Percentiles rank a stretch among this genome's conserved stretches.
These are phyloP conservation scores for Pseudevernia furfuracea DNA, from an alignment of 495 filamentous ascomycete genomes.

Conservation along the genomic window DNA sequence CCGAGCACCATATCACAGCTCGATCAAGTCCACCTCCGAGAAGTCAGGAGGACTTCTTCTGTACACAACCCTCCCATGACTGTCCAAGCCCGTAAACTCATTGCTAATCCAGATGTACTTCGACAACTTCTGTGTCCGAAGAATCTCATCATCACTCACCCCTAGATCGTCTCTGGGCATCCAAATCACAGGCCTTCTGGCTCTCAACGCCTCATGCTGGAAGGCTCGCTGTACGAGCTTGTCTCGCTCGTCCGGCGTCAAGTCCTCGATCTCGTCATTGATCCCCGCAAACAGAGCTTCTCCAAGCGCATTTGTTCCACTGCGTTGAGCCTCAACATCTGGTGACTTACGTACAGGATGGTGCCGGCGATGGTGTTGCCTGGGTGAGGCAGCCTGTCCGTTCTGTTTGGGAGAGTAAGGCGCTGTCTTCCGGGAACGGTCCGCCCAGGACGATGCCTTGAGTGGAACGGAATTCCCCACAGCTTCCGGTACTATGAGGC, in stretches of 20 bases:
- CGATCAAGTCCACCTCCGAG: slow-evolving; percentile 81
- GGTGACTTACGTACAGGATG: background rate
- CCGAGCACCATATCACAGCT: slow-evolving; percentile 35
- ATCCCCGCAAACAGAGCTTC: slow-evolving; percentile 78
- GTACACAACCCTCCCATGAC: slow-evolving; percentile 79
- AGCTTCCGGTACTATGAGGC: slow-evolving; percentile 18
- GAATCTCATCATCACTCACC: slow-evolving; percentile 84
- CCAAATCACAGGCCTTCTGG: slow-evolving; percentile 84
- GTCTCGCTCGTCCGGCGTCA: slow-evolving; percentile 86
- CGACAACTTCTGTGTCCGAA: slow-evolving; percentile 65
- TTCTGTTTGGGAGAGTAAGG: slow-evolving; percentile 8
- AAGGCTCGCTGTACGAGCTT: slow-evolving; percentile 81
- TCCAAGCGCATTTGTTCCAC: slow-evolving; percentile 46
- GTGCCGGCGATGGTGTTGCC: slow-evolving; percentile 19
- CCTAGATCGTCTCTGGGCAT: slow-evolving; percentile 89
- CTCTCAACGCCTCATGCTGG: slow-evolving; percentile 79
- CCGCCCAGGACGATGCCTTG: slow-evolving; percentile 30
- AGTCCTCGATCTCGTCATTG: slow-evolving; percentile 87
- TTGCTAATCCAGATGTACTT: slow-evolving; percentile 91
- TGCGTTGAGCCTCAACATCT: slow-evolving; percentile 62
- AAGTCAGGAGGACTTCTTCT: slow-evolving; percentile 86
- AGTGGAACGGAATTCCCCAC: slow-evolving; percentile 14
- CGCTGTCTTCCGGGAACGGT: slow-evolving; percentile 23
- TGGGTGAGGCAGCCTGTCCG: slow-evolving; percentile 22
- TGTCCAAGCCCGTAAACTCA: slow-evolving; percentile 78